Conservation (phyloP, 2,329 filamentous ascomycete species). For the Aspergillus phoenicis region DNA sequence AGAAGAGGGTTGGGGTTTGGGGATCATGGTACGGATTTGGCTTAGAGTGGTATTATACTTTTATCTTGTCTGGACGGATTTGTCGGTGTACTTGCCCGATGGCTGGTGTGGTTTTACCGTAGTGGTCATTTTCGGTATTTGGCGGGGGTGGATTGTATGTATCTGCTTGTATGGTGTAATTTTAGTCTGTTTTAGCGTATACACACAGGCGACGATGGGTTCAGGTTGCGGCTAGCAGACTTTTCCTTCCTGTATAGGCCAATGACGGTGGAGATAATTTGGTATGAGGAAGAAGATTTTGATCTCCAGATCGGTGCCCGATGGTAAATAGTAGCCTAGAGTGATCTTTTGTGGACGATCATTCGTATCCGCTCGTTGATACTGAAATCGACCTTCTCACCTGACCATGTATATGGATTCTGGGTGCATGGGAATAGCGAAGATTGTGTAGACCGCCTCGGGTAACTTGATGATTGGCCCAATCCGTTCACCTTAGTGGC, state of each 20-base stretch:
- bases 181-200: too few relatives aligned
- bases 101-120: too few relatives aligned
- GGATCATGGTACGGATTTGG: not conserved
- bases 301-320: not conserved
- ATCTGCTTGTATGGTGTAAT: too few relatives aligned
- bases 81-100: not conserved
- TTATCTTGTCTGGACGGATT: not conserved
- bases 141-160: too few relatives aligned
- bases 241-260: not conserved
- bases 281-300: not conserved
- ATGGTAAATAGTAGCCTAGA: not conserved
- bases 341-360: too few relatives aligned
- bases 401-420: not conserved
- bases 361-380: not conserved
- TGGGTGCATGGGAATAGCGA: too few relatives aligned
- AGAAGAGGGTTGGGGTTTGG: conserved; percentile 12
- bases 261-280: not conserved
- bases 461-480: not conserved
- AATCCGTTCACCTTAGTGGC: not conserved
- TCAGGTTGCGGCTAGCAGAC: not conserved
- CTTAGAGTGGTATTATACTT: not conserved
- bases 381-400: not conserved
- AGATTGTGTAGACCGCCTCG: not conserved
- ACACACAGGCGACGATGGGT: too few relatives aligned
- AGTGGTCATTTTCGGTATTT: too few relatives aligned